Evolutionary conservation across 2,329 filamentous ascomycete species (phyloP).

Genomic region (Epichloe scottii): DNA sequence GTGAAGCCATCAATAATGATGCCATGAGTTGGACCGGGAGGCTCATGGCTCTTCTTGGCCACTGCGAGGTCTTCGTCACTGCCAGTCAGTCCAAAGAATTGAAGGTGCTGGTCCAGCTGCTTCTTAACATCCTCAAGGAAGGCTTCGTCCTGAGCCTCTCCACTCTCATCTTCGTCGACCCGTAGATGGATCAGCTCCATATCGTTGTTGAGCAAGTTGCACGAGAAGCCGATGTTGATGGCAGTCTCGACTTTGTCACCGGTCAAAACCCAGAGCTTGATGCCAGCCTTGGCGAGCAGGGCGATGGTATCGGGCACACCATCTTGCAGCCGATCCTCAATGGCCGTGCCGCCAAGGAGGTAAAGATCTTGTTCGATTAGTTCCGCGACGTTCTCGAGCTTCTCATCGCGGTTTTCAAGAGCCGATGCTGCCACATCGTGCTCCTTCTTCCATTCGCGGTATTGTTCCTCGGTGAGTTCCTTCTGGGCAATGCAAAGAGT

Average conservation of each 20-base stretch:
- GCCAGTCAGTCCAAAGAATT: conserved; percentile 65
- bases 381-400: conserved; percentile 80
- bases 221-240: conserved; percentile 99
- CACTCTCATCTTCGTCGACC: conserved; percentile 58
- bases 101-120: conserved; percentile 62
- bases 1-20: conserved; percentile 93
- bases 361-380: conserved; percentile 81
- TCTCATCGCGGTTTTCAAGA: conserved; percentile 79
- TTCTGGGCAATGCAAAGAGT: conserved; percentile 88
- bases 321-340: conserved; percentile 93
- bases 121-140: conserved; percentile 49
- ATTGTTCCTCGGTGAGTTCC: conserved; percentile 70
- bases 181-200: conserved; percentile 95
- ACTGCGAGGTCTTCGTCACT: conserved; percentile 71
- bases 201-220: conserved; percentile 91
- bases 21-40: conserved; percentile 78
- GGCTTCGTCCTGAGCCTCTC: conserved; percentile 32
- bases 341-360: conserved; percentile 85
- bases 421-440: conserved; percentile 80
- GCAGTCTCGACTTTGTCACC: conserved; percentile 98
- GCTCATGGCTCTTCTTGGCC: conserved; percentile 72
- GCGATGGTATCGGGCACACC: conserved; percentile 94
- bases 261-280: conserved; percentile 96
- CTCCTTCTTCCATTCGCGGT: conserved; percentile 70
- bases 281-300: conserved; percentile 80